phyloP scores from a whole-genome alignment of 2,329 filamentous ascomycete species.

The Hypoxylon sp. region DNA sequence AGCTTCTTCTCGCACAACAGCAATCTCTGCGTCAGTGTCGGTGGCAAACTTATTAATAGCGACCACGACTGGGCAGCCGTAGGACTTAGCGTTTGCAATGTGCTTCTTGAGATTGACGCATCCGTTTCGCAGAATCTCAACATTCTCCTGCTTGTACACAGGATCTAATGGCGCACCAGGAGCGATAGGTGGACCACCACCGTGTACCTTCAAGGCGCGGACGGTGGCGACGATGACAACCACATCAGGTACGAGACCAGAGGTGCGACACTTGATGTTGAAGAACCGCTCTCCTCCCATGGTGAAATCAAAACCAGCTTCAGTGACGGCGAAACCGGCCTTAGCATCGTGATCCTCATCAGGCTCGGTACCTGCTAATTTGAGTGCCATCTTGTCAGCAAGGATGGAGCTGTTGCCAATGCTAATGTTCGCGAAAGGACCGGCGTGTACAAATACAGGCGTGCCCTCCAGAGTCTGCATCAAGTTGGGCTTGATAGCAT shows the following conservation, averaged over 20 bases:
- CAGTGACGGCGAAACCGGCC: conserved; percentile 93
- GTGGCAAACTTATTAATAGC: conserved; percentile 97
- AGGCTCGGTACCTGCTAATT: conserved; percentile 92
- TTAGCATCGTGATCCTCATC: conserved; percentile 88
- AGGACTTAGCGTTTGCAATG: conserved; percentile 88
- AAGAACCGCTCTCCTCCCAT: conserved; percentile 99
- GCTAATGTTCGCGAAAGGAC: conserved; percentile 97
- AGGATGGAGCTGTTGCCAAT: conserved; percentile 97
- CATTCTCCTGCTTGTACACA: conserved; percentile 93
- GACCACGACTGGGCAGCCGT: conserved; percentile 93
- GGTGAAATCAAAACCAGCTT: conserved; percentile 98
- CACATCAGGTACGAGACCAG: conserved; percentile 90
- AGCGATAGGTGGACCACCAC: conserved; percentile 92
- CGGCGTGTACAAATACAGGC: conserved; percentile 96
- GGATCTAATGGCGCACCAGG: conserved; percentile 87
- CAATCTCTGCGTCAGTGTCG: conserved; percentile 92
- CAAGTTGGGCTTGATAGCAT: conserved; percentile 98
- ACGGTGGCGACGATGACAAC: conserved; percentile 97
- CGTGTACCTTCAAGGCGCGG: conserved; percentile 95
- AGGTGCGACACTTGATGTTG: conserved; percentile 99
- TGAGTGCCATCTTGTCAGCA: conserved; percentile 94
- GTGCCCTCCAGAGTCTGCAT: conserved; percentile 99
- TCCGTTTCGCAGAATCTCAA: conserved; percentile 88
- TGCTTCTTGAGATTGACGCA: conserved; percentile 97
- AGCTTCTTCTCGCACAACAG: conserved; percentile 89